Evolutionary conservation across 768 basidiomycete species (phyloP).

Genomic region (Termitomyces sp.): DNA sequence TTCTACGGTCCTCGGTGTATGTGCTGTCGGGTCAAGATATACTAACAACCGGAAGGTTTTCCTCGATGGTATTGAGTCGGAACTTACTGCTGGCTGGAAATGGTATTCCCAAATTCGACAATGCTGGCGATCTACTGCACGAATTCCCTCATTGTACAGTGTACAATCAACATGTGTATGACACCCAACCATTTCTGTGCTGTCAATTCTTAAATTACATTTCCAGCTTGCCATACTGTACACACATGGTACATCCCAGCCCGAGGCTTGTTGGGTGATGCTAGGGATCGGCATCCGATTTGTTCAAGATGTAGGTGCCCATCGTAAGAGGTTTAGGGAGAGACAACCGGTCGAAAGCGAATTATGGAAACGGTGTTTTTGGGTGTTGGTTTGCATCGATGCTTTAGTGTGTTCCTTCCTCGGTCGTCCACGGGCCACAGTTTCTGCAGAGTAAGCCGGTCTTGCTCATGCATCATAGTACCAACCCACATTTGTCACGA

Average conservation of each 20-base stretch:
- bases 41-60: constrained; percentile 47
- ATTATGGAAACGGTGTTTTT: constrained; percentile 56
- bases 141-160: constrained; percentile 60
- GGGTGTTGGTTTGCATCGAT: constrained; percentile 29
- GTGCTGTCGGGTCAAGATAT: constrained; percentile 59
- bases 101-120: constrained; percentile 62
- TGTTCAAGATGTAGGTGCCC: constrained; percentile 58
- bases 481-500: not conserved
- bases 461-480: not conserved
- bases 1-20: constrained; percentile 56
- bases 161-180: constrained; percentile 66
- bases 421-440: constrained; percentile 20
- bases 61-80: constrained; percentile 30
- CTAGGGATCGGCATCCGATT: constrained; percentile 54
- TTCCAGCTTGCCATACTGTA: constrained; percentile 36
- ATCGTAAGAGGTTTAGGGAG: constrained; percentile 34
- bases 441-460: constrained; percentile 16
- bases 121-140: constrained; percentile 53
- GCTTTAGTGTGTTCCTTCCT: constrained; percentile 17
- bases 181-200: constrained; percentile 17
- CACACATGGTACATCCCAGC: constrained; percentile 41
- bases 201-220: not conserved
- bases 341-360: constrained; percentile 48
- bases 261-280: constrained; percentile 50
- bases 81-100: constrained; percentile 55